Evolutionary conservation across 2,329 filamentous ascomycete genomes (phyloP).

Genomic region (Hirsutella minnesotensis): DNA sequence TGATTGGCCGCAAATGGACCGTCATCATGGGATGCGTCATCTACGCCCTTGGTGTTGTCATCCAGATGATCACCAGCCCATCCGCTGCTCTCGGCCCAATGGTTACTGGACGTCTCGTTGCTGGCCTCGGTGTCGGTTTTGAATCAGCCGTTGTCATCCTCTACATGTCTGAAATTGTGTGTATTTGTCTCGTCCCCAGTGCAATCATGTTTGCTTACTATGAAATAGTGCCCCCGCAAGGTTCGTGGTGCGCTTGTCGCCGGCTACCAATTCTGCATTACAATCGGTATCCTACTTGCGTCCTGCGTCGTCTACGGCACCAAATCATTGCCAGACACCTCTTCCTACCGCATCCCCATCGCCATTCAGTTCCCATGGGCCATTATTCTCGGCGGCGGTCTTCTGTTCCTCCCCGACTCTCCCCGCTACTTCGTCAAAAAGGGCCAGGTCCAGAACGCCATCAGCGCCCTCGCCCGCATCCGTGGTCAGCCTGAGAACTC

Average conservation of each 20-base stretch:
- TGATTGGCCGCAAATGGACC: constrained; percentile 60
- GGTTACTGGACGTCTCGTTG: constrained; percentile 61
- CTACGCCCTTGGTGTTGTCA: constrained; percentile 56
- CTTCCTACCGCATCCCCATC: constrained; percentile 72
- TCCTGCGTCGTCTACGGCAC: constrained; percentile 64
- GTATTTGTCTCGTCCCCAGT: constrained; percentile 17
- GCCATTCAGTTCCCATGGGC: constrained; percentile 72
- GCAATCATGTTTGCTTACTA: background rate
- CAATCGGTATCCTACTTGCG: constrained; percentile 65
- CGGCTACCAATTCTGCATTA: constrained; percentile 76
- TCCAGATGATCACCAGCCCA: constrained; percentile 47
- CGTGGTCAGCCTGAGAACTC: constrained; percentile 65
- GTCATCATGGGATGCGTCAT: constrained; percentile 60
- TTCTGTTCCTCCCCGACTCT: constrained; percentile 71
- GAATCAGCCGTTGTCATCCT: constrained; percentile 71
- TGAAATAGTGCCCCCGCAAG: constrained; percentile 46
- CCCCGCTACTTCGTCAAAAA: constrained; percentile 79
- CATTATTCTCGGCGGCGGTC: constrained; percentile 58
- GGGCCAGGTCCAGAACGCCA: constrained; percentile 54
- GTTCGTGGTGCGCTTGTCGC: constrained; percentile 69
- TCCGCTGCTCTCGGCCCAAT: constrained; percentile 45
- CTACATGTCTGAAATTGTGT: constrained; percentile 76
- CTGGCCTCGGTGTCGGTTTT: constrained; percentile 70
- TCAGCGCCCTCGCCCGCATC: constrained; percentile 49
- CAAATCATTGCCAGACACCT: constrained; percentile 46